Evolutionary conservation across 140 eudicot genomes (phyloP), one percentile per base, ranked within the genome.

Genomic region (Ambrosia hybrid): DNA sequence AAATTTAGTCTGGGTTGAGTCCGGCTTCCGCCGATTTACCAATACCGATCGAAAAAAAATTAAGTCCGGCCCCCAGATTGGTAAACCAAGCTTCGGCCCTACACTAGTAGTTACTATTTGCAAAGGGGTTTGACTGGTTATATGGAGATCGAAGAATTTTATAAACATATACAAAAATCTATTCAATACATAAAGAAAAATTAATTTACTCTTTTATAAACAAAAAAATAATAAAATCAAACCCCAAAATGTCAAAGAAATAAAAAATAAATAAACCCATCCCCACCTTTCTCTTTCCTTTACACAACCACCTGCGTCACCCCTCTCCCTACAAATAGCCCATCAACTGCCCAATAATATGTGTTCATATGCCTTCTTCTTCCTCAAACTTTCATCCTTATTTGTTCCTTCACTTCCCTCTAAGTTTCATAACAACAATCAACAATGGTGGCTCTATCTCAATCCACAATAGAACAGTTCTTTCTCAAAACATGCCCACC

Each of bases 361-460:
- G 70, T 68, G 64, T 49, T 69, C 81, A 17, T 57, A 11, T 6
- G 11, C 58, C 71, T 79, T 74, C 80, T 51, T 75, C 70, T 53
- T 30, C 72, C 9, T 62, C 57, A 59, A 13, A 34, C 21, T 46
- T 66, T 58, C 67, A 48, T 49, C 51, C 34, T 55, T 37, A 10
- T 36, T 15, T 37, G 13, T 41, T 48, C 37, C 21, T 26, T 57
- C 62, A 38, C 21, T 17, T 61, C 38, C 17, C n/a, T 14, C 30
- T 21, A 21, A 21, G 30, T 21, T 21, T 21, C 36, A 49, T 52
- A 56, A 71, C n/a, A 61, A 16, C 49, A 55, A 49, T 34, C 71
- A 68, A 71, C 78, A 63, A 86, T 86, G 91, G 91, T 86, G 63
- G 78, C 74, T 56, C 14, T 80, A 6, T 52, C 91, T 21, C 80